Evolutionary conservation across 441 rosid species (phyloP), one percentile per base, ranked within the genome.

Genomic region (Erodium moschatum): DNA sequence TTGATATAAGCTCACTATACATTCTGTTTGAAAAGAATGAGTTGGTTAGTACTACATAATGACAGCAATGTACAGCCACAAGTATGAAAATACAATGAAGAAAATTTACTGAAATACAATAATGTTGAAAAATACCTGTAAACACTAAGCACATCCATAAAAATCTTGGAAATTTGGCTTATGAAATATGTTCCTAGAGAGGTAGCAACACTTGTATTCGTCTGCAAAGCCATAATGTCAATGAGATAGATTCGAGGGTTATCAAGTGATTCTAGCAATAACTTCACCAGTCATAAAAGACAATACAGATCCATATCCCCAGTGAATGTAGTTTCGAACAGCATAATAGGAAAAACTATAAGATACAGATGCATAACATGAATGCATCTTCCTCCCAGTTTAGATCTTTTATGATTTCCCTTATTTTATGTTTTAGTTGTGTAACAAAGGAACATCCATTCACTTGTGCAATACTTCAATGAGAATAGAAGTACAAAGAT

Each of bases 1-100:
- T 83, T 52, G 99, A 96, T 76, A 96, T 89, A 80, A 96, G 99
- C 85, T 96, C 99, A 68, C 99, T 96, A 84, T 96, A 96, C 99
- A 96, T 96, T 80, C 99, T 96, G 94, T 82, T 64, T 71, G 78
- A 70, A 52, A 31, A 65, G 65, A 38, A 68, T 6, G 27, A 62
- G 74, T 67, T 50, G 42, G 46, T 15, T 21, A 70, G 65, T 21
- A 68, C 50, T 60, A 64, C 15, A 9, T 33, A 60, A 0, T 33
- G 11, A 35, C 44, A 65, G 3, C 2, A 11, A 4, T 65, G 24
- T 35, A 35, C 5, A 6, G 11, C 21, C 21, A 33, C 33, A 12
- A 35, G 38, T 8, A 18, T 35, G 38, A 40, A 67, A 6, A 2
- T 4, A 35, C 44, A 42, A 18, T 15, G 20, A 61, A 33, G 66